Conservation (phyloP, 768 basidiomycete genomes). For the Hemileccinum impolitum region DNA sequence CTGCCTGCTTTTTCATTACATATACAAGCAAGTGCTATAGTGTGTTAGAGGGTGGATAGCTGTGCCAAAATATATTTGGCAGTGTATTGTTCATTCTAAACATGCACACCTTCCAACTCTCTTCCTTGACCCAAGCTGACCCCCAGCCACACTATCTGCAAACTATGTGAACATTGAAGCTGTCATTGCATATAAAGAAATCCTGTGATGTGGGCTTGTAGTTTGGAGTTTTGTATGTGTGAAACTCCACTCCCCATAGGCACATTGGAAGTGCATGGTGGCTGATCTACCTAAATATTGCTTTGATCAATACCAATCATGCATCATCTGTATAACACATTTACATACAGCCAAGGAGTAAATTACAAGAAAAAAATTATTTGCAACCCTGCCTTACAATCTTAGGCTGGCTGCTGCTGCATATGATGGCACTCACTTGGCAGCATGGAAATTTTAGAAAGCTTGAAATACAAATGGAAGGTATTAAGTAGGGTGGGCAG, state of each 20-base stretch:
- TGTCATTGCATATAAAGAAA: background rate
- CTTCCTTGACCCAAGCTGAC: background rate
- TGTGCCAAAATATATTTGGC: background rate
- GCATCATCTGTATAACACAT: too few species aligned
- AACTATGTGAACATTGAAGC: background rate
- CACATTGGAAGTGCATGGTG: constrained; percentile 43
- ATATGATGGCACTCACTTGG: too few species aligned
- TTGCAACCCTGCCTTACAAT: too few species aligned
- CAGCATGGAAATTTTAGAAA: too few species aligned
- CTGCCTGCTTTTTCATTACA: too few species aligned
- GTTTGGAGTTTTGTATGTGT: background rate
- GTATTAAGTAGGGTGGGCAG: too few species aligned
- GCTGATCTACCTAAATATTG: constrained; percentile 39
- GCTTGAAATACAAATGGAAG: too few species aligned
- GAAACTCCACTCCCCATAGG: background rate
- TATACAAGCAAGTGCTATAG: background rate
- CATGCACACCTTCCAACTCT: background rate
- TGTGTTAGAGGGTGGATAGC: background rate
- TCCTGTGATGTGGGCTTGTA: background rate
- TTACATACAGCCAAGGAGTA: too few species aligned
- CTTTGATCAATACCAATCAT: too few species aligned
- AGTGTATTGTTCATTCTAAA: background rate
- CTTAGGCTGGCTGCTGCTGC: too few species aligned
- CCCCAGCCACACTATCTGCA: background rate
- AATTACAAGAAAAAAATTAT: too few species aligned